Evolutionary conservation across 2,329 filamentous ascomycete genomes (phyloP), one percentile per base, ranked within the genome.

Genomic region (Penicillium sp.): DNA sequence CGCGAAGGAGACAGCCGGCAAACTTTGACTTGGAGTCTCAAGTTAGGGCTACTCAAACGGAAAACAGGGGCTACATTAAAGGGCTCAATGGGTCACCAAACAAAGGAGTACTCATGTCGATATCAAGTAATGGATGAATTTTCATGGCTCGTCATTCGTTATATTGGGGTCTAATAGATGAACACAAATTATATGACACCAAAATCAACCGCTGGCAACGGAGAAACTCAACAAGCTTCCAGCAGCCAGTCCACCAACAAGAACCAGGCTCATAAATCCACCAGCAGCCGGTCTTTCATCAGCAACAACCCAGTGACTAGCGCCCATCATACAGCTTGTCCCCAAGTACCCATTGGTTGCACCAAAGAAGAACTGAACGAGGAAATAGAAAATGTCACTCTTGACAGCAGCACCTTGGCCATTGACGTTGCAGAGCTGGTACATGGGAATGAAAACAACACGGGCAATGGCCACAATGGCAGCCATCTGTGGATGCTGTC

Each of bases 181-280:
- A 31, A 44, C 38, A 15, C 27, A 50, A 16, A 9, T 38, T 50
- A 16, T 21, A 33, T 40, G 10, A 19, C 39, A 41, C 15, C 15
- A 21, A 27, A 46, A 45, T 55, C 44, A 50, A 50, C 50, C 63
- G 38, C 64, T 79, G 0, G 87, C 83, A 60, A 85, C 85, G 10
- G 86, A 81, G 75, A 97, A 99, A 72, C 92, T 97, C 71, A 95
- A 74, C 67, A 97, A 75, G 76, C 93, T 97, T n/a, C 94, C 94
- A 25, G 82, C 81, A 2, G 91, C 85, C 75, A 97, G 76, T 0
- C 94, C 94, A 5, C 84, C 85, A 19, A 97, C 90, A n/a, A 97
- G 83, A 72, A 88, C 91, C 61, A 97, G 74, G 4, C 90, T 89
- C 94, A 99, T 97, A 72, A 97, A 97, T 1, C 89, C 91, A 46